Evolutionary conservation across 306 rosid genomes (phyloP).

Genomic region (Cicer bijugum): DNA sequence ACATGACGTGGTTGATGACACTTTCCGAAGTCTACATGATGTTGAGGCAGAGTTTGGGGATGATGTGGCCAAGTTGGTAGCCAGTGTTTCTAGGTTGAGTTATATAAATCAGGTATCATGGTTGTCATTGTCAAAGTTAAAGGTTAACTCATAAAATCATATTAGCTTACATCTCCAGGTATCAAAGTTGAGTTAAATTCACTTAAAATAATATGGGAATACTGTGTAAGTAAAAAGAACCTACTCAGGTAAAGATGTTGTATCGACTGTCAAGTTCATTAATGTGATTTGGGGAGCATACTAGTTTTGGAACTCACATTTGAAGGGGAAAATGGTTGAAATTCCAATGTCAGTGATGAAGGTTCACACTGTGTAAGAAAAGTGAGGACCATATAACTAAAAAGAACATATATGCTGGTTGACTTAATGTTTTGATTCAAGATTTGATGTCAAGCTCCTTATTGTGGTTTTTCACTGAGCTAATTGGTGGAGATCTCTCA

Average conservation of each 20-base stretch:
- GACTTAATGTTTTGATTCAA: neutral
- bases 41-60: slow-evolving; percentile 83
- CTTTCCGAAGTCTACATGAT: slow-evolving; percentile 66
- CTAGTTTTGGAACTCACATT: neutral
- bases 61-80: slow-evolving; percentile 83
- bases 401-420: neutral
- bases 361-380: neutral
- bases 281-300: neutral
- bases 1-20: slow-evolving; percentile 91
- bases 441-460: neutral
- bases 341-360: neutral
- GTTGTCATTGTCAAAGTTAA: neutral
- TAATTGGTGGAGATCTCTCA: neutral
- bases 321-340: neutral
- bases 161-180: neutral
- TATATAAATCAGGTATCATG: slow-evolving; percentile 84
- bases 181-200: neutral
- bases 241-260: neutral
- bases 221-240: neutral
- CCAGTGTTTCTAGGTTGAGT: slow-evolving; percentile 92
- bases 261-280: neutral
- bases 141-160: neutral
- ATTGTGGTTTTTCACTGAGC: neutral
- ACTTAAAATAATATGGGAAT: neutral
- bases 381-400: neutral